Percentiles rank a stretch among this genome's conserved stretches.
Evolutionary conservation across 139 green algal genomes (phyloP).

Genomic region (Chlorella sp.): DNA sequence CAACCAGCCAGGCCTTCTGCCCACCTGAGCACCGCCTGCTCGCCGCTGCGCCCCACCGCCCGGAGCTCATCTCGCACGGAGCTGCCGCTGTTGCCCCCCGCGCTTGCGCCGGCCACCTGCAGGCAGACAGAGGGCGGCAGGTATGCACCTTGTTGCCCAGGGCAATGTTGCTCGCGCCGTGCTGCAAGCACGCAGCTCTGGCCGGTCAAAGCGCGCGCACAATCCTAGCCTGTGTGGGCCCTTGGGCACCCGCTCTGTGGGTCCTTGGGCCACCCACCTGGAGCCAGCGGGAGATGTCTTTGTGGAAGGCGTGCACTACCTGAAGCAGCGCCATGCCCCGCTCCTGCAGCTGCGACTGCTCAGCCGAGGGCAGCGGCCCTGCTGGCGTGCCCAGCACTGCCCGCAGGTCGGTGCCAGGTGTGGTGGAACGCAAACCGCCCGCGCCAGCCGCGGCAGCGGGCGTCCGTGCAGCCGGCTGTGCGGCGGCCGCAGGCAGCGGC

Average conservation of each 20-base stretch:
- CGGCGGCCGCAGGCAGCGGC: background rate
- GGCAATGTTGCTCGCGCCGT: background rate
- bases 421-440: background rate
- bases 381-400: conserved; percentile 14
- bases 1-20: background rate
- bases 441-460: background rate
- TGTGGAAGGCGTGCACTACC: background rate
- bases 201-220: too few relatives aligned
- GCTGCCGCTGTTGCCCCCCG: background rate
- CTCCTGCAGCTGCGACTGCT: conserved; percentile 19
- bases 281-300: background rate
- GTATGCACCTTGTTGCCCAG: background rate
- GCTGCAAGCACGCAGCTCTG: background rate
- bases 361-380: background rate
- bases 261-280: conserved; percentile 15
- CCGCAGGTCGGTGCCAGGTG: conserved; percentile 10
- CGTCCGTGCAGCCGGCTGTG: background rate
- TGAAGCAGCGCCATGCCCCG: background rate
- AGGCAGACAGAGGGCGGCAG: background rate
- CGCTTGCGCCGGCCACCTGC: background rate
- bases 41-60: background rate
- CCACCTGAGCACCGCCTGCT: conserved; percentile 16
- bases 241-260: too few relatives aligned
- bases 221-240: too few relatives aligned
- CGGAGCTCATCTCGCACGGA: background rate